Evolutionary conservation across 2,329 filamentous ascomycete genomes (phyloP), one percentile per base, ranked within the genome.

Genomic region (Albophoma yamanashiensis): DNA sequence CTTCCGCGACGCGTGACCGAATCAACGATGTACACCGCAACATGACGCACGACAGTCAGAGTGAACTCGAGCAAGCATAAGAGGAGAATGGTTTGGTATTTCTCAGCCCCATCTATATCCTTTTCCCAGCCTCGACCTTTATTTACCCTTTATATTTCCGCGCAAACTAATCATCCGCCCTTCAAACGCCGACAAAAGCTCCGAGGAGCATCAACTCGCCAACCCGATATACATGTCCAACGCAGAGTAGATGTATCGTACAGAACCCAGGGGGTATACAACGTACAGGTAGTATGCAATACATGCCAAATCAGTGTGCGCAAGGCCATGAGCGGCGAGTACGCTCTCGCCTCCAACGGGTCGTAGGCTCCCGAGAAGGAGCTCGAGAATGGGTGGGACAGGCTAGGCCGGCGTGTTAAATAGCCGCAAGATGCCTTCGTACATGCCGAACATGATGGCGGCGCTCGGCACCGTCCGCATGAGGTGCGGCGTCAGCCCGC

Each of bases 391-490:
- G 50, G 36, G 31, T 15, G 27, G 47, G 34, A 17, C 20, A 34
- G n/a, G 20, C 31, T 68, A 75, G 8, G 72, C 71, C 17, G 71
- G 69, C 9, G 74, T 74, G 61, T 77, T 68, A 61, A 80, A 78
- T 7, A 82, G 66, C 7, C 77, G 76, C 38, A 85, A 73, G 52
- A 85, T 84, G 59, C 77, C 80, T 69, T 85, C 82, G 68, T 85
- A 96, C 79, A 94, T 94, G 74, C 91, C 92, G 73, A 97, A 96
- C 89, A 96, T 97, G 73, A 97, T 96, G 66, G 90, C 92, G 9
- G 93, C 92, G 66, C 89, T 94, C 1, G 93, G 93, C 7, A 97
- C 92, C 8, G 92, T 92, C 63, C 92, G 83, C 74, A 97, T 84
- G 68, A 97, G 84, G 71, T 97, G 93, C 55, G 93, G 92, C 17